Conservation (phyloP, 768 basidiomycete species). For the Hemileccinum rubropunctum region DNA sequence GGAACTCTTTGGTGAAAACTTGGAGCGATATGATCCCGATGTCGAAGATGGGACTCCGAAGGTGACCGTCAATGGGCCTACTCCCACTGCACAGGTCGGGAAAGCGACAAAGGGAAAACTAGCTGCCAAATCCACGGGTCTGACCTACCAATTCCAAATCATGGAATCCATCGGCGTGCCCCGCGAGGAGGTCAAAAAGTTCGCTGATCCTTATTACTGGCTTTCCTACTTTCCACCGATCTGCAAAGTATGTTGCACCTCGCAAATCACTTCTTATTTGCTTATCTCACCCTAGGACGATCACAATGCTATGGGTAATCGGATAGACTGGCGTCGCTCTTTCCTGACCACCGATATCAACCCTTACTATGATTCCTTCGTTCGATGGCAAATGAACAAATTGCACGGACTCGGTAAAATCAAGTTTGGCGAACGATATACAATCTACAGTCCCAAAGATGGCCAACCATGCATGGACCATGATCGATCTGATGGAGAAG, state of each 20-base stretch:
- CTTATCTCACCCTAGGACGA: constrained; percentile 45
- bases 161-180: constrained; percentile 93
- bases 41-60: constrained; percentile 45
- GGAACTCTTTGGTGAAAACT: constrained; percentile 90
- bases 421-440: constrained; percentile 98
- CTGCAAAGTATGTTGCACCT: constrained; percentile 58
- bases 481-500: constrained; percentile 94
- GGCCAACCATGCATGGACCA: constrained; percentile 99
- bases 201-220: constrained; percentile 95
- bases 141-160: constrained; percentile 98
- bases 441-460: constrained; percentile 97
- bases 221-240: constrained; percentile 94
- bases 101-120: constrained; percentile 98
- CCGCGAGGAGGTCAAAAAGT: constrained; percentile 87
- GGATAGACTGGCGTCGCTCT: constrained; percentile 94
- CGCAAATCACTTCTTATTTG: not conserved
- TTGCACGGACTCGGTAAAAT: constrained; percentile 84
- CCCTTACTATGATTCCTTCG: constrained; percentile 96
- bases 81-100: constrained; percentile 48
- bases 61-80: constrained; percentile 40
- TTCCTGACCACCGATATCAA: constrained; percentile 96
- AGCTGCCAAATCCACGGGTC: constrained; percentile 87
- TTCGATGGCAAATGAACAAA: constrained; percentile 98
- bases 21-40: constrained; percentile 53
- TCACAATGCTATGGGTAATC: constrained; percentile 84